phyloP scores from a whole-genome alignment of 768 basidiomycete species.

The Cystobasidium onofrii region DNA sequence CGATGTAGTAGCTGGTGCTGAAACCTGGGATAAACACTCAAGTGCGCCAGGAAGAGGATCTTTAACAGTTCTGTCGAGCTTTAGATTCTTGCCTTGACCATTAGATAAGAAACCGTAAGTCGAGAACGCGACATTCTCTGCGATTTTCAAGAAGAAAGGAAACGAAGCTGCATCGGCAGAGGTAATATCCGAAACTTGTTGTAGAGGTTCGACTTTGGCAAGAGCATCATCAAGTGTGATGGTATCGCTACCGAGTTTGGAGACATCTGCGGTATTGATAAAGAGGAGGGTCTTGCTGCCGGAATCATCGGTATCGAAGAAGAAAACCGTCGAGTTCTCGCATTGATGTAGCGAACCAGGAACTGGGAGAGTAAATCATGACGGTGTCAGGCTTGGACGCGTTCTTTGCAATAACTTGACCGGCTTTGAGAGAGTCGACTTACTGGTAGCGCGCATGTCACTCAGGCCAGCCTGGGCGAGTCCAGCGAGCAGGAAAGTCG shows the following conservation, averaged over 20 bases:
- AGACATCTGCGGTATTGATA: constrained; percentile 19
- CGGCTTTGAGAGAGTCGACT: not conserved
- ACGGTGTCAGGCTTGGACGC: not conserved
- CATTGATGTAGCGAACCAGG: constrained; percentile 36
- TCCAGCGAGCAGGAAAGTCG: constrained; percentile 5
- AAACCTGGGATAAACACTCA: constrained; percentile 14
- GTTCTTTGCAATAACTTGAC: not conserved
- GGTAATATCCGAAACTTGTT: constrained; percentile 32
- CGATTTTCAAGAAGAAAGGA: constrained; percentile 3
- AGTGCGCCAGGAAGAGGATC: constrained; percentile 29
- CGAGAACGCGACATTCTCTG: not conserved
- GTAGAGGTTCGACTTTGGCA: constrained; percentile 17
- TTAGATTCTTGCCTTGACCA: constrained; percentile 37
- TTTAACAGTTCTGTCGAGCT: constrained; percentile 31
- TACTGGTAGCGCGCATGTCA: constrained; percentile 18
- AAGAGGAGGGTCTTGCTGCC: constrained; percentile 35
- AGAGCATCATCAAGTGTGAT: constrained; percentile 24
- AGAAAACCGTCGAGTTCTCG: constrained; percentile 35
- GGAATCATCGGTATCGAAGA: constrained; percentile 35
- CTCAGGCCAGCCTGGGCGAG: constrained; percentile 1
- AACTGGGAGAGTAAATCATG: not conserved
- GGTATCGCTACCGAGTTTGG: constrained; percentile 10
- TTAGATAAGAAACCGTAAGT: constrained; percentile 37
- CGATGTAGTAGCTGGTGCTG: not conserved
- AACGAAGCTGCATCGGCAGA: constrained; percentile 30